phyloP scores from a whole-genome alignment of 2,329 filamentous ascomycete species.

The Penicillium sp. region DNA sequence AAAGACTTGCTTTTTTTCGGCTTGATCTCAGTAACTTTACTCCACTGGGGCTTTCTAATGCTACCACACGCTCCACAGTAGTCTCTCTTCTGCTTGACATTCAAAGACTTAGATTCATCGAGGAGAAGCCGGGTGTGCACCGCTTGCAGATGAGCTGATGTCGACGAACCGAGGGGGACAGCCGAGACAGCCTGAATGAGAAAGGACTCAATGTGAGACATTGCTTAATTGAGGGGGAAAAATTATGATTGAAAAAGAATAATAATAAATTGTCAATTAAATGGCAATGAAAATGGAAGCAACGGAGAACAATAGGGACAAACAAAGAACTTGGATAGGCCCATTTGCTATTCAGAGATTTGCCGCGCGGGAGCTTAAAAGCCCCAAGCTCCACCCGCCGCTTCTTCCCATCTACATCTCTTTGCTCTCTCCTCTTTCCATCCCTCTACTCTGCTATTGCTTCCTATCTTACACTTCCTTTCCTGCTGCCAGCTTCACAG shows the following conservation, averaged over 20 bases:
- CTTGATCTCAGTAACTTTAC: conserved; percentile 29
- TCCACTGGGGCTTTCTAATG: conserved; percentile 32
- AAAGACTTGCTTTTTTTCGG: conserved; percentile 12
- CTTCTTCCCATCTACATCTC: conserved; percentile 10
- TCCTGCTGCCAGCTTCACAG: not conserved
- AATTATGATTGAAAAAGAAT: not conserved
- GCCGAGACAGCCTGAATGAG: conserved; percentile 39
- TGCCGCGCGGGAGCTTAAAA: conserved; percentile 12
- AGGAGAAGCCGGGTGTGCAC: conserved; percentile 38
- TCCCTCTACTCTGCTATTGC: not conserved
- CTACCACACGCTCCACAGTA: conserved; percentile 44
- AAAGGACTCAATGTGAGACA: conserved; percentile 31
- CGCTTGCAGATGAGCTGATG: conserved; percentile 41
- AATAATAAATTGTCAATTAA: not conserved
- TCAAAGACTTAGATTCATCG: conserved; percentile 35
- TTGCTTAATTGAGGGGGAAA: conserved; percentile 14
- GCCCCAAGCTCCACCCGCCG: conserved; percentile 3
- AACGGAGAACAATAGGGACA: not conserved
- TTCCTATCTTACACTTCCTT: not conserved
- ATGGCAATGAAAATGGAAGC: not conserved
- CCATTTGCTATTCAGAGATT: conserved; percentile 4
- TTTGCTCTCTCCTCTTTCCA: conserved; percentile 1
- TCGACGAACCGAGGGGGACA: conserved; percentile 36
- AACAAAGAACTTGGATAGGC: not conserved
- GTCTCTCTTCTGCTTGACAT: conserved; percentile 30